Evolutionary conservation across 2,329 filamentous ascomycete species (phyloP).

Genomic region (Endocalyx cinctus): DNA sequence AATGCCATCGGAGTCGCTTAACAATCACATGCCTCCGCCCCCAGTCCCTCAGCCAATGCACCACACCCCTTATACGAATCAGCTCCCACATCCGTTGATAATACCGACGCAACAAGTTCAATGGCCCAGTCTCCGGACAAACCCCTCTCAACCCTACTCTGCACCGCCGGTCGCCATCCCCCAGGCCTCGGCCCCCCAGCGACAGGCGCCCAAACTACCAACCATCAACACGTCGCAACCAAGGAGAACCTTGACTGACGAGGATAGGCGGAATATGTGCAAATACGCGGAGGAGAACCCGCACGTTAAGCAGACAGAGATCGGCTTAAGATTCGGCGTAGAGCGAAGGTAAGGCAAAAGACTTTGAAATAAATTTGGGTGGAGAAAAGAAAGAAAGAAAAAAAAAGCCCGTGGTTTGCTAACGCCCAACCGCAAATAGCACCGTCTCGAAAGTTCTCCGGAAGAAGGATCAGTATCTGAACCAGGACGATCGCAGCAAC

Average conservation of each 20-base stretch:
- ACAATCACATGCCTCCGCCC: conserved; percentile 50
- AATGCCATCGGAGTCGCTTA: conserved; percentile 46
- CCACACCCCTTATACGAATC: conserved; percentile 36
- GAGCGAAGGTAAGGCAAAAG: conserved; percentile 75
- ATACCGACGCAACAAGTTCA: conserved; percentile 53
- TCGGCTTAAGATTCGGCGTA: conserved; percentile 91
- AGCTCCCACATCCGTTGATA: conserved; percentile 62
- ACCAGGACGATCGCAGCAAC: conserved; percentile 70
- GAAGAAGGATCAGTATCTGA: conserved; percentile 91
- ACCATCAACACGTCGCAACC: conserved; percentile 58
- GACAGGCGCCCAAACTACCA: conserved; percentile 47
- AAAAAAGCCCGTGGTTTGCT: too few relatives aligned
- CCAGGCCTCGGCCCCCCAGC: conserved; percentile 46
- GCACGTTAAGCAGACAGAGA: conserved; percentile 89
- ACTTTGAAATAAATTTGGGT: conserved; percentile 6
- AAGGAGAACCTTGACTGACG: conserved; percentile 83
- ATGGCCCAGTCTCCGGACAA: conserved; percentile 81
- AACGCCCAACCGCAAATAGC: conserved; percentile 46
- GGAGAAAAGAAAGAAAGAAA: too few relatives aligned
- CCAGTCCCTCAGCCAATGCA: conserved; percentile 56
- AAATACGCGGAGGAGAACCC: conserved; percentile 89
- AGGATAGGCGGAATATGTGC: conserved; percentile 89
- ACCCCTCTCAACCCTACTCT: conserved; percentile 58
- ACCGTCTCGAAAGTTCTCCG: conserved; percentile 98
- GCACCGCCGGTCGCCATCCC: conserved; percentile 56